Evolutionary conservation across 441 rosid species (phyloP).

Genomic region (Theobroma grandiflorum): DNA sequence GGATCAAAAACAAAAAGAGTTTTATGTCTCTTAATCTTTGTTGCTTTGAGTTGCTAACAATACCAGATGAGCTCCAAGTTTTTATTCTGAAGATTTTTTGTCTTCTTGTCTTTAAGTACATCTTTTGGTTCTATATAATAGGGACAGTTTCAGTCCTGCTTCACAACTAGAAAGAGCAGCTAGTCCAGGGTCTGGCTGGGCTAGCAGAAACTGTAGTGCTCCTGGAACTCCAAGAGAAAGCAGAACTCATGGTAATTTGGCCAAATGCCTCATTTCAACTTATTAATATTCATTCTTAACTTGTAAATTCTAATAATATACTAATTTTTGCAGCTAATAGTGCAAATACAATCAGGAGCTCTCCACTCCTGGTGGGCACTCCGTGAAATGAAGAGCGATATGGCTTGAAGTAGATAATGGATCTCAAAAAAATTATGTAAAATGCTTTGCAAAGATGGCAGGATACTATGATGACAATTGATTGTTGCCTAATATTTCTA

Average conservation of each 20-base stretch:
- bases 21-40: too few species aligned
- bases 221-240: not conserved
- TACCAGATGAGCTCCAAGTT: too few species aligned
- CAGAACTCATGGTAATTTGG: not conserved
- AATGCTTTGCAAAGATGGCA: not conserved
- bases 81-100: not conserved
- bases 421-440: not conserved
- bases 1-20: conserved; percentile 5
- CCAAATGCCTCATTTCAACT: not conserved
- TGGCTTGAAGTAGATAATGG: not conserved
- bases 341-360: not conserved
- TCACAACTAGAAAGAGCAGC: not conserved
- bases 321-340: not conserved
- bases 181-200: not conserved
- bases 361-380: not conserved
- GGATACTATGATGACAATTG: too few species aligned
- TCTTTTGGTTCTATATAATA: not conserved
- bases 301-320: not conserved
- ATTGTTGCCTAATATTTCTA: too few species aligned
- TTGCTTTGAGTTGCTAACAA: not conserved
- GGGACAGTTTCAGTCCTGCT: not conserved
- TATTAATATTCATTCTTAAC: not conserved
- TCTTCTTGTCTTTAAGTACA: not conserved
- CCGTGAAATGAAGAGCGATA: not conserved
- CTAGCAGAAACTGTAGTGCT: not conserved